Evolutionary conservation across 495 filamentous ascomycete genomes (phyloP), one percentile per base, ranked within the genome.

Genomic region (Aspergillus coremiiformis): DNA sequence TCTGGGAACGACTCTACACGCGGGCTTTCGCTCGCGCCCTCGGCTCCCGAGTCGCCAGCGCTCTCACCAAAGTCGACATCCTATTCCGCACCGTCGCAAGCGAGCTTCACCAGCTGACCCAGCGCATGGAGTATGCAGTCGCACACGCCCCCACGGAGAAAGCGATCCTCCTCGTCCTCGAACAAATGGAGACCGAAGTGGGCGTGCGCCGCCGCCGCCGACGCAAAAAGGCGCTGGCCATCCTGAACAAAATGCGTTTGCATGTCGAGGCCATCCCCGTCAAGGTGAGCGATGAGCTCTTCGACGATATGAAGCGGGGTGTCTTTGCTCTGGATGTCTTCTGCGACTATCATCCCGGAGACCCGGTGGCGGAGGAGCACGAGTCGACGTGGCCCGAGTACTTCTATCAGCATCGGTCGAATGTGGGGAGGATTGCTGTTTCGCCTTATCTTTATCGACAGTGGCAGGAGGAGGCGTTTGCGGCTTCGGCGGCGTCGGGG

Each of bases 341-440:
- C 14, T 57, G 63, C 37, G 59, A 66, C 26, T 66, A 66, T 39
- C 56, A 66, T 24, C 59, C 59, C 0, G 63, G 57, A 1, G 62
- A 65, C 29, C 20, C 53, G 4, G 44, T 44, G 33, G 55, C 54
- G 2, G 59, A 65, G 50, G 49, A 44, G 29, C 23, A 48, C 17
- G 54, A 61, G 37, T 29, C 43, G 2, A 51, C 44, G 44, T 58
- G 54, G 57, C 37, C 51, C 4, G 44, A 56, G 27, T 42, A 53
- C 52, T 50, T 53, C 9, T 21, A 47, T 9, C 23, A 32, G 1
- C 53, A n/a, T n/a, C n/a, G 50, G 21, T 41, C 53, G 4, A 8
- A 8, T n/a, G 35, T 49, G 23, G 55, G 47, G 14, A 23, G 27
- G 24, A 43, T 54, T 24, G 57, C 48, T 23, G 35, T 60, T 11